Percentiles rank a stretch among this genome's conserved stretches.
These are phyloP conservation scores for Mycena polygramma DNA, from an alignment of 768 basidiomycete species.

Conservation along the genomic window DNA sequence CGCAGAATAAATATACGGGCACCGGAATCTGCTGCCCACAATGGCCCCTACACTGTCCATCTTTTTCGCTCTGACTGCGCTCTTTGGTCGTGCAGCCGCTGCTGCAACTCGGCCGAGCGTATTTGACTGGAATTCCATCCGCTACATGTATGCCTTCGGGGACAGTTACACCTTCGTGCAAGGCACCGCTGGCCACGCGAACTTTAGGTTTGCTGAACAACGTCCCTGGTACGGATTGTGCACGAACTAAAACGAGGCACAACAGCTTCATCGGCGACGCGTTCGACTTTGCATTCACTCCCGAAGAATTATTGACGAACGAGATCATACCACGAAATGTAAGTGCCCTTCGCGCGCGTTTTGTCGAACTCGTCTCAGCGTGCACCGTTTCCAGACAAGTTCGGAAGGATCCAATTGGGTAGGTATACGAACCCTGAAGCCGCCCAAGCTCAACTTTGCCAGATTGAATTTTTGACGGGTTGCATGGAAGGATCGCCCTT, in stretches of 20 bases:
- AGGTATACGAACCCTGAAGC: background rate
- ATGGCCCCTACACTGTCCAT: background rate
- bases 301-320: slow-evolving; percentile 54
- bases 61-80: background rate
- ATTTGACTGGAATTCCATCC: slow-evolving; percentile 59
- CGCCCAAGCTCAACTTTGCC: background rate
- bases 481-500: slow-evolving; percentile 61
- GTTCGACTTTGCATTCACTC: slow-evolving; percentile 56
- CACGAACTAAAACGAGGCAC: background rate
- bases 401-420: slow-evolving; percentile 70
- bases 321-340: slow-evolving; percentile 62
- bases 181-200: slow-evolving; percentile 61
- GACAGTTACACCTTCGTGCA: slow-evolving; percentile 71
- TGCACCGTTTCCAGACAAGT: slow-evolving; percentile 55
- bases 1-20: background rate
- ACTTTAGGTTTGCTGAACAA: slow-evolving; percentile 56
- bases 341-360: slow-evolving; percentile 22
- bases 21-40: background rate
- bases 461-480: slow-evolving; percentile 68
- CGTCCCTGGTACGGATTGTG: background rate
- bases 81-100: background rate
- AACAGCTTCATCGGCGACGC: slow-evolving; percentile 65
- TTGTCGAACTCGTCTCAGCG: background rate
- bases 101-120: background rate
- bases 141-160: slow-evolving; percentile 66